Base-by-base conservation (phyloP, 179 eudicot genomes). In the Spinacia oleracea region DNA sequence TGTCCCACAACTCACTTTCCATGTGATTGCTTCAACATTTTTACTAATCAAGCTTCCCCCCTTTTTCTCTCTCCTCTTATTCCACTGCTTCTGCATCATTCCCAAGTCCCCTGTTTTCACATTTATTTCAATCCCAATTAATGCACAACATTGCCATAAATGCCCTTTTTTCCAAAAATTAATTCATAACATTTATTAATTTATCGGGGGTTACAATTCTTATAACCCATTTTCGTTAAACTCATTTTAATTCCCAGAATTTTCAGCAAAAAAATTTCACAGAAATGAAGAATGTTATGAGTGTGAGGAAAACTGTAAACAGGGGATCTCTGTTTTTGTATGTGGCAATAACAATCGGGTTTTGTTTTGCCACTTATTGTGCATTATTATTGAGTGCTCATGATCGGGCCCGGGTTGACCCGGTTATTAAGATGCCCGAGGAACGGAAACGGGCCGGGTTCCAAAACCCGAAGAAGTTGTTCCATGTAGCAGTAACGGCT, bases 401-500 rank as follows among this genome's bases (percentile, higher is more conserved):
- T 25, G 80, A 64, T 58, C 32, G 64, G 67, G 77, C 70, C 25
- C 56, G 75, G 72, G 21, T 18, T 40, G 92, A 89, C 84, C 95
- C 90, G 73, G 64, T 91, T 31, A 70, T 74, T 16, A 77, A 77
- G 65, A 87, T 90, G 88, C 91, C 92, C 11, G 76, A 78, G 48
- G 29, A 63, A 56, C 79, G 75, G 38, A 87, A 74, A 69, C 70
- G 65, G 73, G 5, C 50, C n/a, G 69, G 73, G 25, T 58, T 78
- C 1, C 72, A 76, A 31, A 81, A 48, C 75, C 43, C 68, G 70
- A 83, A 77, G 70, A 83, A 77, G 59, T 89, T 84, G 59, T 89
- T 84, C 62, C 95, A 91, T 68, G 84, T 91, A 27, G 95, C 88
- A 20, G 83, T 92, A 7, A 92, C 97, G 1, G 94, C 97, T 15